phyloP scores from a whole-genome alignment of 2,329 filamentous ascomycete species.

The Acephala macrosclerotiorum region DNA sequence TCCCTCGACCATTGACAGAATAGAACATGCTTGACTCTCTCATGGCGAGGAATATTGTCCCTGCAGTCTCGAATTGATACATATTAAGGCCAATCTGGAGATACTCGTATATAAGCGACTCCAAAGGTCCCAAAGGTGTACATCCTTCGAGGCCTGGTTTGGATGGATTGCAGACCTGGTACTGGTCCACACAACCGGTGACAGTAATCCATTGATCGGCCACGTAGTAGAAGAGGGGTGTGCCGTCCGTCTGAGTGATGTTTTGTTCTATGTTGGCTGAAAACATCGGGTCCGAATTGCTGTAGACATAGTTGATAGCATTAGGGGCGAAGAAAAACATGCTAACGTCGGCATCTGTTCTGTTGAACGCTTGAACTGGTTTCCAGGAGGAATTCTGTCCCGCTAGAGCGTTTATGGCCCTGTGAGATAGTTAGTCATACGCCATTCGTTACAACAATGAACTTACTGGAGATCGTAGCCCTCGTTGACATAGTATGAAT shows the following conservation, averaged over 20 bases:
- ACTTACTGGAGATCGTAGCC: conserved; percentile 21
- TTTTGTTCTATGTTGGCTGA: conserved; percentile 9
- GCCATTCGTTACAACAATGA: background rate
- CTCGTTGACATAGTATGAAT: background rate
- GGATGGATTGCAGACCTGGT: conserved; percentile 46
- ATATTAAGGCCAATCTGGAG: conserved; percentile 8
- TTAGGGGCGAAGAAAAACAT: conserved; percentile 44
- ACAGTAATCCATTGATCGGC: conserved; percentile 37
- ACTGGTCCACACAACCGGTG: conserved; percentile 46
- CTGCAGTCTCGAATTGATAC: conserved; percentile 19
- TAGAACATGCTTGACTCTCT: conserved; percentile 15
- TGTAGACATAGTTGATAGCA: conserved; percentile 37
- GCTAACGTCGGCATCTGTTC: conserved; percentile 43
- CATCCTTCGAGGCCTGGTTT: conserved; percentile 1
- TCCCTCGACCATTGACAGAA: conserved; percentile 20
- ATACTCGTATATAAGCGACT: background rate
- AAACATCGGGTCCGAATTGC: conserved; percentile 41
- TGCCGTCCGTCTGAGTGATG: background rate
- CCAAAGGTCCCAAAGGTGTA: conserved; percentile 33
- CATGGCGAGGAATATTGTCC: conserved; percentile 13
- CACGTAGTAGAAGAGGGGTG: conserved; percentile 18
- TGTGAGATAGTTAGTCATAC: background rate
- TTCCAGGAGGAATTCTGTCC: conserved; percentile 23
- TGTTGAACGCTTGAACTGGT: conserved; percentile 42
- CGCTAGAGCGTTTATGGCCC: background rate